Evolutionary conservation across 306 rosid species (phyloP), one percentile per base, ranked within the genome.

Genomic region (Ziziphus jujuba): DNA sequence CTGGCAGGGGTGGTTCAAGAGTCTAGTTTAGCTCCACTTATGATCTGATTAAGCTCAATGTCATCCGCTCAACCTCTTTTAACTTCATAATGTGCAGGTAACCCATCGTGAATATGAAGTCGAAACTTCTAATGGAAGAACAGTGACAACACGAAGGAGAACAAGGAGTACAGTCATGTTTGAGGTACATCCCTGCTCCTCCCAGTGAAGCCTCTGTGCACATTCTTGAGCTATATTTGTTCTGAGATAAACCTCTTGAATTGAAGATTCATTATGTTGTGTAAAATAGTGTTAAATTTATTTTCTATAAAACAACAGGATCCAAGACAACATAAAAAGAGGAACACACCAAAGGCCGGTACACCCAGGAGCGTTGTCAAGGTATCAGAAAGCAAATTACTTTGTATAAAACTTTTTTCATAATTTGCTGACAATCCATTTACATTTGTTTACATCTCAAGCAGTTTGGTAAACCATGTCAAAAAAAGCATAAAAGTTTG

Each of bases 81-180:
- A 21, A 55, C 72, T 45, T 55, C 66, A 81, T 57, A 72, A 62
- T 57, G 70, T 61, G 58, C 83, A 93, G 99, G 97, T 90, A 64
- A 93, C 97, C 75, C 95, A 77, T 72, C 96, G 56, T 58, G 99
- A 93, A 78, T 93, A 93, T 77, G 95, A 90, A 82, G 96, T 88
- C 59, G 97, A 93, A 82, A 93, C 99, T 78, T 79, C 87, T 61
- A 90, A 93, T 80, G 99, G 99, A 75, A 83, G 95, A 84, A 86
- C 92, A 66, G 78, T 86, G 75, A 89, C 95, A 56, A 93, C 88
- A 75, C 84, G 95, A 84, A 85, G 87, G 76, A 92, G 79, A 86
- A 87, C 98, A 75, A 88, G 84, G 82, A 88, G 97, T 77, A 93
- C 97, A 58, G 97, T 93, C 67, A 76, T 93, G 91, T 90, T 88